Evolutionary conservation across 2,329 filamentous ascomycete species (phyloP), one percentile per base, ranked within the genome.

Genomic region (Ceratocystis ficicola): DNA sequence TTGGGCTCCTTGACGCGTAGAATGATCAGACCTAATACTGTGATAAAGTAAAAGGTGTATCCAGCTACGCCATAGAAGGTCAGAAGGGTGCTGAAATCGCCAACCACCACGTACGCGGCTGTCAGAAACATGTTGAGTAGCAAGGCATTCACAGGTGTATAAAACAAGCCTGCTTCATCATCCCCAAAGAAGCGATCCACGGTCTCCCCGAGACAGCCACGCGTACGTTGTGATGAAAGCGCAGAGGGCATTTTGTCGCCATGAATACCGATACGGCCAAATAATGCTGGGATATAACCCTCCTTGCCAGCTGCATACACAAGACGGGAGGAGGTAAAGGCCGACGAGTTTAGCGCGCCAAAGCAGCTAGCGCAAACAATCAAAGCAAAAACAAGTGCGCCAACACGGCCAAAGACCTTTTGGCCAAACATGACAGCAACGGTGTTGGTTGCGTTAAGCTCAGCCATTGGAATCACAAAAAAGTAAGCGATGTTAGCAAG

Each of bases 1-100:
- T 86, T 80, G 3, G 94, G 94, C 75, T 99, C 94, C 69, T 83
- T 83, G 36, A 97, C 90, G 36, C 94, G 83, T 68, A 99, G 80
- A 64, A 99, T 83, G 69, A 99, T 96, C 62, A 99, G 81, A 0
- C 94, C 94, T 0, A 99, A 83, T 0, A 99, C 94, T 0, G 93
- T 95, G 66, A 95, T 78, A 75, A 99, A 99, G 77, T 99, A 99
- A 74, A 99, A 99, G 0, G 90, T 90, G 74, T 99, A 99, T 15
- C 92, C 92, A 0, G 94, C 94, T 12, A 99, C 94, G 66, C 94
- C 94, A 76, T 97, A 97, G 74, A 99, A 99, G 0, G 94, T 97
- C 66, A 97, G 82, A 1, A 99, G 83, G 0, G 93, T 96, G 64
- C 85, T 81, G 73, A 99, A 97, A 74, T 96, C 90, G 75, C 94